Evolutionary conservation across 2,329 filamentous ascomycete genomes (phyloP).

Genomic region (Pseudocercospora fijiensis): DNA sequence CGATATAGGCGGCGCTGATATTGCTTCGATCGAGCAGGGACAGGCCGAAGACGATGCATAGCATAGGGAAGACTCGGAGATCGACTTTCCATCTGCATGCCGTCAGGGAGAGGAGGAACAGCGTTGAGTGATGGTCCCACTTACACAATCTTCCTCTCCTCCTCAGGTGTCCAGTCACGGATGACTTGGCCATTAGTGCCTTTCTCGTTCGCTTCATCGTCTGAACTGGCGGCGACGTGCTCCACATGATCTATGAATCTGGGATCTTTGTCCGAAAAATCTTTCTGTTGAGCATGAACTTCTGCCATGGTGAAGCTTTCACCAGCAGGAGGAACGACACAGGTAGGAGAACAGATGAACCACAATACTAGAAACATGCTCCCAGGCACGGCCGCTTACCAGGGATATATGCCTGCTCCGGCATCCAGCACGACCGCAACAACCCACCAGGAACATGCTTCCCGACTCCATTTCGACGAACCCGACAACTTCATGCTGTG

Average conservation of each 20-base stretch:
- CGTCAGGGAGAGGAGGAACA: background rate
- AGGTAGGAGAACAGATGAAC: background rate
- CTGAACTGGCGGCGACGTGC: conserved; percentile 12
- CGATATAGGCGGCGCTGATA: conserved; percentile 67
- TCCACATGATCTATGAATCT: conserved; percentile 14
- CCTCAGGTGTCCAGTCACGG: conserved; percentile 36
- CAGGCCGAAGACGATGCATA: conserved; percentile 49
- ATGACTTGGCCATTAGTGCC: background rate
- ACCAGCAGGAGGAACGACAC: background rate
- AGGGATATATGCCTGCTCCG: background rate
- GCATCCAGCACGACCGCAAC: background rate
- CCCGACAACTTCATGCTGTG: background rate
- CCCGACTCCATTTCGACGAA: conserved; percentile 1
- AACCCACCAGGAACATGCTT: background rate
- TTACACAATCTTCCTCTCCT: conserved; percentile 35
- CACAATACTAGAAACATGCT: background rate
- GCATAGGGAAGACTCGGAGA: conserved; percentile 37
- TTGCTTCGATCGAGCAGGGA: conserved; percentile 78
- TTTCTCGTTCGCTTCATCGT: conserved; percentile 10
- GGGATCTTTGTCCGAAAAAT: conserved; percentile 11
- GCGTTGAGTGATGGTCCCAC: conserved; percentile 2
- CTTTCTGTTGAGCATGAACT: background rate
- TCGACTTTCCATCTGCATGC: conserved; percentile 34
- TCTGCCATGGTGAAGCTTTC: background rate
- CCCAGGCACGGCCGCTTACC: background rate